Conservation (phyloP, 179 eudicot genomes). For the Spinacia oleracea region DNA sequence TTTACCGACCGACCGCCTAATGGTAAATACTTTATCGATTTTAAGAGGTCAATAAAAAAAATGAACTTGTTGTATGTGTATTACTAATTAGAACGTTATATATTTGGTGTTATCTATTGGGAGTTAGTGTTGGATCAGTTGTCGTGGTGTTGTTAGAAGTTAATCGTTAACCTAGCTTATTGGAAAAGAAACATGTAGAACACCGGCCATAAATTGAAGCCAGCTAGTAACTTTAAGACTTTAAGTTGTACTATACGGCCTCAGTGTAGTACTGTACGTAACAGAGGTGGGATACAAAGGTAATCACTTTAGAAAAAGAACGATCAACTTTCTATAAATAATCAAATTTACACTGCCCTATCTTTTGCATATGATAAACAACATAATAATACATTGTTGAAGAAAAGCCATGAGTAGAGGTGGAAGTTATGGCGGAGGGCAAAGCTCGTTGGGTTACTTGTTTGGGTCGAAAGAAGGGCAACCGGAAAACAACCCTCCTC, state of each 20-base stretch:
- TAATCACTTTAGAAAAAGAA: slow-evolving; percentile 10
- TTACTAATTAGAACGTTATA: no score
- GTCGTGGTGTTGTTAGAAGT: no score
- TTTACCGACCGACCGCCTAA: no score
- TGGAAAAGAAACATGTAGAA: no score
- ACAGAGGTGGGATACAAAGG: slow-evolving; percentile 13
- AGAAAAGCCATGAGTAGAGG: slow-evolving; percentile 59
- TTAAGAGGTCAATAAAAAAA: no score
- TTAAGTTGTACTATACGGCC: not conserved
- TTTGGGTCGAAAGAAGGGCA: slow-evolving; percentile 50
- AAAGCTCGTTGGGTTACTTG: slow-evolving; percentile 71
- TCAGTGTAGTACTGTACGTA: not conserved
- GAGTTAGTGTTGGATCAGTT: no score
- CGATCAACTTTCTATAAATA: slow-evolving; percentile 25
- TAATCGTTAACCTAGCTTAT: no score
- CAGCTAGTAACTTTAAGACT: no score
- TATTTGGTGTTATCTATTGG: no score
- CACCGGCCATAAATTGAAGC: no score
- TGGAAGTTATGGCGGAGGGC: slow-evolving; percentile 71
- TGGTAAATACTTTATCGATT: no score
- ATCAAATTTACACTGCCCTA: slow-evolving; percentile 6
- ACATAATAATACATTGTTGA: not conserved
- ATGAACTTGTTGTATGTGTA: no score
- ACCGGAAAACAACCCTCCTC: slow-evolving; percentile 35
- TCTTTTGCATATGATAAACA: not conserved